A percentile compares a stretch with the other conserved stretches of the same genome.
Conservation (phyloP, 495 filamentous ascomycete species). For the Hyaloscypha hepaticicola region DNA sequence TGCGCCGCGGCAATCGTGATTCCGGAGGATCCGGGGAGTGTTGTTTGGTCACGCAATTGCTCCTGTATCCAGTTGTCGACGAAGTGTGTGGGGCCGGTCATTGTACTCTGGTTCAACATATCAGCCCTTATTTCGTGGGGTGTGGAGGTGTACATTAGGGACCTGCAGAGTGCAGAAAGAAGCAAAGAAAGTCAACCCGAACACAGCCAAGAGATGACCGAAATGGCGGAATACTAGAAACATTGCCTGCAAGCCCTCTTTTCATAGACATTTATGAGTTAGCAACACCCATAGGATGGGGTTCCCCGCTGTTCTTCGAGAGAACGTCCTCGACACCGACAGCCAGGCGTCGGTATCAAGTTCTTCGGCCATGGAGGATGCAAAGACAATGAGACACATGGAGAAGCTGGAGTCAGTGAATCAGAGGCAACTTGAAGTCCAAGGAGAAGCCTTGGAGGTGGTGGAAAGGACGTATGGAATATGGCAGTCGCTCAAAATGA, state of each 20-base stretch:
- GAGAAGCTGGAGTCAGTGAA: neutral
- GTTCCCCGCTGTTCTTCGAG: neutral
- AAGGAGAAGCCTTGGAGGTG: constrained; percentile 18
- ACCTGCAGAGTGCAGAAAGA: neutral
- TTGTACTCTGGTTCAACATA: neutral
- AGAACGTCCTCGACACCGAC: neutral
- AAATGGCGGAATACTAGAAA: neutral
- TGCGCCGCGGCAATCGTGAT: neutral
- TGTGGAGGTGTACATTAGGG: neutral
- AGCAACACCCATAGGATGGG: neutral
- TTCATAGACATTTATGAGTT: neutral
- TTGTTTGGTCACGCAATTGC: neutral
- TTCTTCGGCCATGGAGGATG: neutral
- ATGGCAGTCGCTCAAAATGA: constrained; percentile 16
- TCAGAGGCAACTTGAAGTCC: constrained; percentile 8
- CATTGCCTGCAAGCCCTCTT: neutral
- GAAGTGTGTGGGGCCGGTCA: neutral
- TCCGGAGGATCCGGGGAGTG: neutral
- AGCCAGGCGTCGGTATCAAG: neutral
- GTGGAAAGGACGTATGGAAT: constrained; percentile 13
- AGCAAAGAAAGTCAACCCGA: neutral
- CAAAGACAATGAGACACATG: neutral
- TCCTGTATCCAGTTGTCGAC: neutral
- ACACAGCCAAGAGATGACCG: neutral
- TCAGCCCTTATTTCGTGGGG: neutral